Percentiles rank a stretch among this genome's conserved stretches.
These are phyloP conservation scores for Ophiostoma montium DNA, from an alignment of 2,329 filamentous ascomycete species.

Conservation along the genomic window DNA sequence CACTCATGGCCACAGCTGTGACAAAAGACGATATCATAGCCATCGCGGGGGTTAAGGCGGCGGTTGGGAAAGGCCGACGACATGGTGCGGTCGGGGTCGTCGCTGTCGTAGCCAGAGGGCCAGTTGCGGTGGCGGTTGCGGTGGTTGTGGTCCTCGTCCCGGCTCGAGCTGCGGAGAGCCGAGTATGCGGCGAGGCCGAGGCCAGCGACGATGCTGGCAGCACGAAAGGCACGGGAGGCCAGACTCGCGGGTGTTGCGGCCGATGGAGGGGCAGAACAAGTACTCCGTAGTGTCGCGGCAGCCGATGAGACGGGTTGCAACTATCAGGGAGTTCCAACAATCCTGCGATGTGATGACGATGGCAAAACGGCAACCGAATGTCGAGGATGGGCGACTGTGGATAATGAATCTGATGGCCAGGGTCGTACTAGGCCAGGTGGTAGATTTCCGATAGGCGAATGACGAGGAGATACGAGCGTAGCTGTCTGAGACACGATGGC, in stretches of 20 bases:
- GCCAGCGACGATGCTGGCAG: conserved; percentile 41
- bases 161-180: conserved; percentile 33
- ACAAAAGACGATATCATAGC: conserved; percentile 69
- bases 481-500: no score
- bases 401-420: no score
- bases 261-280: background rate
- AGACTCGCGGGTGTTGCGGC: background rate
- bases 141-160: conserved; percentile 15
- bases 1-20: conserved; percentile 71
- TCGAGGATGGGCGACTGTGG: no score
- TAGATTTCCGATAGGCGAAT: no score
- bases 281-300: no score
- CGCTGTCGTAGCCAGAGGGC: conserved; percentile 15
- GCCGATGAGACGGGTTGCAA: no score
- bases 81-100: conserved; percentile 13
- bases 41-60: conserved; percentile 35
- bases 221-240: conserved; percentile 42
- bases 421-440: no score
- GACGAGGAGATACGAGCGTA: no score
- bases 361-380: no score
- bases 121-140: background rate
- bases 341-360: no score
- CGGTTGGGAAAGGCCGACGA: conserved; percentile 13
- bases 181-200: conserved; percentile 44
- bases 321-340: no score